phyloP scores from a whole-genome alignment of 2,329 filamentous ascomycete species.

The Thyridium curvatum region DNA sequence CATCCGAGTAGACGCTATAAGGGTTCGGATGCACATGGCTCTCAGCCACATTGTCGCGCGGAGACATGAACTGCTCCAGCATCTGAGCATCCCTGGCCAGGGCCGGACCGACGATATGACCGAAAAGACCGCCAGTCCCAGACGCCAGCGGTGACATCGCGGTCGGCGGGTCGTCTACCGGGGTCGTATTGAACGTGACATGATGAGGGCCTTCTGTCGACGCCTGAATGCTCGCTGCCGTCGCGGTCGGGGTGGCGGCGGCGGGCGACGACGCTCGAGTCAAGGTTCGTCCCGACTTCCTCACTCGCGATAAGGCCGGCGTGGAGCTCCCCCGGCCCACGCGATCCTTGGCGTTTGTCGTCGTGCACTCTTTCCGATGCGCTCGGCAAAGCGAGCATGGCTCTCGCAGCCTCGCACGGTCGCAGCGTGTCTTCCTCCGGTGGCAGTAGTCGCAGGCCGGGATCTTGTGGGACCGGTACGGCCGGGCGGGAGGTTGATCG shows the following conservation, averaged over 20 bases:
- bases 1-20: slow-evolving; percentile 17
- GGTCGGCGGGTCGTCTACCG: slow-evolving; percentile 15
- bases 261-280: too few species aligned
- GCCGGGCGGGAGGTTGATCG: slow-evolving; percentile 23
- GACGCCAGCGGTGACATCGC: slow-evolving; percentile 28
- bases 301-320: too few species aligned
- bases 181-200: too few species aligned
- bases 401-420: slow-evolving; percentile 44
- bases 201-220: too few species aligned
- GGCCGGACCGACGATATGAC: slow-evolving; percentile 52
- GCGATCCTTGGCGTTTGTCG: neutral
- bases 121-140: slow-evolving; percentile 19
- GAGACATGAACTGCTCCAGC: slow-evolving; percentile 47
- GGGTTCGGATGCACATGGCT: slow-evolving; percentile 15
- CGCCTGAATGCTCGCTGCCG: too few species aligned
- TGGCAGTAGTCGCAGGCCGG: slow-evolving; percentile 56
- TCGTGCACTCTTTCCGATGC: slow-evolving; percentile 34
- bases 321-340: neutral
- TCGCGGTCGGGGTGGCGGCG: too few species aligned
- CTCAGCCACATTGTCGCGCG: slow-evolving; percentile 17
- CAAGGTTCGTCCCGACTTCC: too few species aligned
- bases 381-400: slow-evolving; percentile 52
- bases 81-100: slow-evolving; percentile 55
- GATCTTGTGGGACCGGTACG: slow-evolving; percentile 55
- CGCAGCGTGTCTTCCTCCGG: slow-evolving; percentile 55